Base-by-base conservation (phyloP, 2,329 filamentous ascomycete species). In the Hypoxylon sp. region DNA sequence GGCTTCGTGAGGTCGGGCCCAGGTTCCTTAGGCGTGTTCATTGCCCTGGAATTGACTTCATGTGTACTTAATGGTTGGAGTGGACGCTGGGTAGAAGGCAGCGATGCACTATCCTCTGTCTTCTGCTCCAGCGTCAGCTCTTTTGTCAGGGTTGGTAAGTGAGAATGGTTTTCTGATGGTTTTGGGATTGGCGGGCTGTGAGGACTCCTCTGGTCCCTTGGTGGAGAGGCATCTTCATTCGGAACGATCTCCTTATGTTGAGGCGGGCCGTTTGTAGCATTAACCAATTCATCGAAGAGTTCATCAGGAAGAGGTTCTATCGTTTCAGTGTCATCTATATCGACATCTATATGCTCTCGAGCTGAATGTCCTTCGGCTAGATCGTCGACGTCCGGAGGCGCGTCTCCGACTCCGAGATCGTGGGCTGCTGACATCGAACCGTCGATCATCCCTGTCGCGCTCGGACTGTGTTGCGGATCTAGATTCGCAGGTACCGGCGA, bases 81-180 rank as follows among this genome's bases (percentile, higher is more conserved):
- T 31, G 68, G 67, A 35, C 13, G 55, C n/a, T 42, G 67, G 14
- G 42, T 44, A 61, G 61, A 46, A 59, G 61, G 25, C 11, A 49
- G 55, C 30, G 60, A 61, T 65, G 56, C 46, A 22, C 66, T 66
- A 58, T 66, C 60, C 62, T 57, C 53, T 53, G 46, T 25, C 50
- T 65, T 60, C 46, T 64, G 62, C 30, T 61, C 54, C 31, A 22
- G 53, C 17, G 22, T 22, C 11, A 55, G 22, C 13, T 61, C 55
- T 8, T 68, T 30, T 6, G n/a, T n/a, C 35, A 57, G n/a, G 8
- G 33, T 56, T 5, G 59, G 56, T 33, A 54, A 63, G 22, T 1
- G 48, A 35, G 14, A 7, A 33, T 20, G 37, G 6, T 27, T 10
- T 35, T 51, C 61, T 30, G 53, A 27, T 58, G 56, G 31, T 55